phyloP scores from a whole-genome alignment of 352 stramenopile species.

The Phytophthora ramorum region DNA sequence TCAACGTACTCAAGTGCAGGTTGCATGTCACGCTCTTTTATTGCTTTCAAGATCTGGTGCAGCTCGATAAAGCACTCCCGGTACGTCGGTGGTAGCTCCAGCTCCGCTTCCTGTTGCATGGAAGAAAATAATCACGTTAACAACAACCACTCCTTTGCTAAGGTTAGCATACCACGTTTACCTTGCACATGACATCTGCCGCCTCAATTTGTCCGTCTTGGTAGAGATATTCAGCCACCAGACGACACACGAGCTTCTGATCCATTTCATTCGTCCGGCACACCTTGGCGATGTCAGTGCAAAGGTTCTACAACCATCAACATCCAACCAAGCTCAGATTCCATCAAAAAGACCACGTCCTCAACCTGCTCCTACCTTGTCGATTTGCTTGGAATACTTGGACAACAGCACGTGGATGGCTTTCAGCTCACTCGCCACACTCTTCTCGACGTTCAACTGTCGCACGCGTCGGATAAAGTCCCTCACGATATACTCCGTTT shows the following conservation, averaged over 20 bases:
- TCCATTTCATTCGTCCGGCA: slow-evolving; percentile 69
- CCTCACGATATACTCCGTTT: slow-evolving; percentile 69
- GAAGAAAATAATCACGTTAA: neutral
- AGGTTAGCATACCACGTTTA: slow-evolving; percentile 15
- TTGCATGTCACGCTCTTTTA: slow-evolving; percentile 70
- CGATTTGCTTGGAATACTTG: slow-evolving; percentile 84
- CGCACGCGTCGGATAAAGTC: slow-evolving; percentile 73
- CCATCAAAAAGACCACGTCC: neutral
- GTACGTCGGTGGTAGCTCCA: slow-evolving; percentile 59
- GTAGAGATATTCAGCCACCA: slow-evolving; percentile 83
- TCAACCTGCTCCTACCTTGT: slow-evolving; percentile 58
- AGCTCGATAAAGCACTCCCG: slow-evolving; percentile 76
- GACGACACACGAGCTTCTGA: slow-evolving; percentile 63
- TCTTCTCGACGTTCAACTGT: slow-evolving; percentile 78
- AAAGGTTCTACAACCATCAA: slow-evolving; percentile 51
- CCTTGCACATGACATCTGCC: slow-evolving; percentile 73
- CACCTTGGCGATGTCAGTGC: slow-evolving; percentile 70
- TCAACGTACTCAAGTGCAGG: slow-evolving; percentile 68
- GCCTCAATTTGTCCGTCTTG: slow-evolving; percentile 81
- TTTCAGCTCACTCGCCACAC: slow-evolving; percentile 71
- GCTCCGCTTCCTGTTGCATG: slow-evolving; percentile 57
- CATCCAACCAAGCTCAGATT: slow-evolving; percentile 2
- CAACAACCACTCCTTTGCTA: neutral
- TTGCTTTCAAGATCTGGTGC: slow-evolving; percentile 65
- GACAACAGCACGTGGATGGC: slow-evolving; percentile 71